Conservation (phyloP, 768 basidiomycete species). For the Rhodosporidiobolus sp. region DNA sequence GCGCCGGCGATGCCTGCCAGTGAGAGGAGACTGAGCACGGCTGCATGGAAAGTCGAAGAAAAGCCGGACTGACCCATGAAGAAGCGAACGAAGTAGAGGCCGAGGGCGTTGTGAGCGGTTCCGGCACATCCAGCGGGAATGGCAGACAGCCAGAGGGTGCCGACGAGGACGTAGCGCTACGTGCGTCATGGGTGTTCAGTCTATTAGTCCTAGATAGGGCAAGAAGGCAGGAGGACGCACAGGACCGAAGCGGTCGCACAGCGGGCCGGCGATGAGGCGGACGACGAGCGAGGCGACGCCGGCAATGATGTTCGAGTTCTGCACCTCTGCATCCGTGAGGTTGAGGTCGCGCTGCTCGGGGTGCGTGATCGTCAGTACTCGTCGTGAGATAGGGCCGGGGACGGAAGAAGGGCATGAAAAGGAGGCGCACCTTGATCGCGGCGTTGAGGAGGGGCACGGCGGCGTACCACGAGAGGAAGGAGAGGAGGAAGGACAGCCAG, state of each 20-base stretch:
- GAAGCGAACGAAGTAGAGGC: conserved; percentile 57
- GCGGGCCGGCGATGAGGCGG: conserved; percentile 57
- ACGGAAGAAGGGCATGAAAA: conserved; percentile 8
- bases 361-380: too few relatives aligned
- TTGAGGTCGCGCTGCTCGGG: conserved; percentile 25
- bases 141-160: conserved; percentile 57
- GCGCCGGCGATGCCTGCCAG: conserved; percentile 56
- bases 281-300: conserved; percentile 49
- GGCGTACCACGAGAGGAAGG: conserved; percentile 56
- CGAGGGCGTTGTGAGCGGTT: conserved; percentile 51
- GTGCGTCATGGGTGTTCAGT: not conserved
- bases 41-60: too few relatives aligned
- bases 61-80: conserved; percentile 56
- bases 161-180: conserved; percentile 55
- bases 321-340: not conserved
- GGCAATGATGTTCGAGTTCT: conserved; percentile 47
- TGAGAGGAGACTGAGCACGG: too few relatives aligned
- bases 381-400: conserved; percentile 55
- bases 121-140: conserved; percentile 62
- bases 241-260: conserved; percentile 54
- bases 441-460: conserved; percentile 59
- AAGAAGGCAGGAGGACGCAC: not conserved
- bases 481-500: conserved; percentile 35
- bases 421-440: not conserved
- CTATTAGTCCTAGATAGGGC: not conserved